Conservation (phyloP, 768 basidiomycete species). For the Galerina marginata region DNA sequence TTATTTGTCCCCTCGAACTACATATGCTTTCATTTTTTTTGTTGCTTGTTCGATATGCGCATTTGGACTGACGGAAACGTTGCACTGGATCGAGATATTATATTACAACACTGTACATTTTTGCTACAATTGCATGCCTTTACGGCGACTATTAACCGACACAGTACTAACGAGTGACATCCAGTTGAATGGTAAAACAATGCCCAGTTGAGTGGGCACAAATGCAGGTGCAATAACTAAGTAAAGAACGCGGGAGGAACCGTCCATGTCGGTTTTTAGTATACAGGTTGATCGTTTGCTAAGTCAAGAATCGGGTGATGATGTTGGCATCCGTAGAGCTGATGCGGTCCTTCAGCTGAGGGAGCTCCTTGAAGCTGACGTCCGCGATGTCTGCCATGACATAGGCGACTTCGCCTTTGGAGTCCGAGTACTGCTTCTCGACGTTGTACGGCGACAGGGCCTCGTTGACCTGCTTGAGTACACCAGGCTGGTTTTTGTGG, state of each 20-base stretch:
- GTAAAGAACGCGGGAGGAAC: slow-evolving; percentile 31
- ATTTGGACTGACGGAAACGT: slow-evolving; percentile 7
- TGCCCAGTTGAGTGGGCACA: slow-evolving; percentile 42
- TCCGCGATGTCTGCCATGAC: slow-evolving; percentile 96
- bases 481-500: slow-evolving; percentile 95
- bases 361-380: slow-evolving; percentile 82
- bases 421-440: slow-evolving; percentile 99
- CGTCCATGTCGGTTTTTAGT: slow-evolving; percentile 39
- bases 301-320: slow-evolving; percentile 84
- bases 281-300: slow-evolving; percentile 17
- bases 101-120: slow-evolving; percentile 25
- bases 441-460: slow-evolving; percentile 95
- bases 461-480: slow-evolving; percentile 93
- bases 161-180: slow-evolving; percentile 25
- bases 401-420: slow-evolving; percentile 91
- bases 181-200: slow-evolving; percentile 57
- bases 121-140: slow-evolving; percentile 29
- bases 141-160: slow-evolving; percentile 10
- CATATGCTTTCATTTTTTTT: not conserved
- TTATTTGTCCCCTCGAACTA: not conserved
- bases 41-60: slow-evolving; percentile 5
- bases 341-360: slow-evolving; percentile 78
- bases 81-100: slow-evolving; percentile 24
- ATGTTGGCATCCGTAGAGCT: slow-evolving; percentile 85
- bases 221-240: slow-evolving; percentile 25